Evolutionary conservation across 2,329 filamentous ascomycete genomes (phyloP), one percentile per base, ranked within the genome.

Genomic region (Fusarium bactridioides): DNA sequence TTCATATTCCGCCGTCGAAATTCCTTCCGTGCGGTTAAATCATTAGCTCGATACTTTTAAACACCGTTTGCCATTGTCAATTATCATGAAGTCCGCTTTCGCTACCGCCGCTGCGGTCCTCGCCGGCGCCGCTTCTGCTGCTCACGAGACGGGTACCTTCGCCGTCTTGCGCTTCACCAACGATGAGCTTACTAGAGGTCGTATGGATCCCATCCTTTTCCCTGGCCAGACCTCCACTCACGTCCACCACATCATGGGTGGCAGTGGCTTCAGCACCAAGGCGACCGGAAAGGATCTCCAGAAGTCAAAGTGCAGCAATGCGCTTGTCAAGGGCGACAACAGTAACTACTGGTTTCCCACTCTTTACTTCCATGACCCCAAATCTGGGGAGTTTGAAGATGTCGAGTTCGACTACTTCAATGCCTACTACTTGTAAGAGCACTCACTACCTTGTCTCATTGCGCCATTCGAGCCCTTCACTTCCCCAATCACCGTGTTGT

Each of bases 281-380:
- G 90, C 91, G 78, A 89, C 86, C 45, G 92, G 90, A 75, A 84
- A 88, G 63, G 84, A 87, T 50, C 85, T 93, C 31, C 69, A 84
- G 67, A 79, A 85, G 61, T 93, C 91, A 37, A 86, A 87, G 31
- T 95, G 93, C 85, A 92, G 90, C 54, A 93, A 91, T 38, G 92
- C 93, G 79, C 86, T 87, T 68, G 85, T 93, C 78, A 89, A 86
- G 75, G 88, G 88, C 61, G 92, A 94, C 82, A 85, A 89, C 78
- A 92, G 88, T 74, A 92, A 92, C 81, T 95, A 95, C 84, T 95
- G 93, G 93, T 90, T 91, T 62, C 92, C 93, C 4, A 84, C 85
- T 33, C 83, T 95, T 6, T 94, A 91, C 82, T 94, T 91, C 81
- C 83, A 86, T 73, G 87, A 92, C 72, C 86, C 89, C 76, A 83